These are phyloP conservation scores for Lactarius sp. DNA, from an alignment of 768 basidiomycete species.

Conservation along the genomic window DNA sequence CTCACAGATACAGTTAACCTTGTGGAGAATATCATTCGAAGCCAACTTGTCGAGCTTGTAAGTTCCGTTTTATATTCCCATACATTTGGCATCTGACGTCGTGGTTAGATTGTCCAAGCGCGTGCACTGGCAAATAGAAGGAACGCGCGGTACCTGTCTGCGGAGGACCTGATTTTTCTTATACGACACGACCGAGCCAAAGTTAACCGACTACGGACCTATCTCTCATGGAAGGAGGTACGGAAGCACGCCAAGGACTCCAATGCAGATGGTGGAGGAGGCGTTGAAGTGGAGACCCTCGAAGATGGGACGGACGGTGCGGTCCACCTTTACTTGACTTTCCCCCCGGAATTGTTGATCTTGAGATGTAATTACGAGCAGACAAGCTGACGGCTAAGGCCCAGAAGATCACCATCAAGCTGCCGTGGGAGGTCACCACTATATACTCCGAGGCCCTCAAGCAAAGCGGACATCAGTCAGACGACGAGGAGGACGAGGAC, in stretches of 20 bases:
- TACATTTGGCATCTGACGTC: not conserved
- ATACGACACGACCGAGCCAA: conserved; percentile 92
- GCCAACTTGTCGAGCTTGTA: conserved; percentile 89
- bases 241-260: conserved; percentile 92
- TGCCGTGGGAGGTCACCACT: conserved; percentile 93
- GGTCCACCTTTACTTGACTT: conserved; percentile 24
- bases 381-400: conserved; percentile 80
- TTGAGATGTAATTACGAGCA: conserved; percentile 29
- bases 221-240: conserved; percentile 96
- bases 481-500: conserved; percentile 94
- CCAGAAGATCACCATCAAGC: conserved; percentile 89
- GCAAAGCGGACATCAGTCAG: conserved; percentile 49
- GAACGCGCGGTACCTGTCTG: conserved; percentile 78
- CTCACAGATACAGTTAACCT: conserved; percentile 82
- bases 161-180: conserved; percentile 95
- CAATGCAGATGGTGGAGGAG: conserved; percentile 74
- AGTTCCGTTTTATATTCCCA: not conserved
- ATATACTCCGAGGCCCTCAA: conserved; percentile 82
- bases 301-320: conserved; percentile 81
- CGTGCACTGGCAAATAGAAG: conserved; percentile 77
- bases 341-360: conserved; percentile 6
- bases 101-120: conserved; percentile 77
- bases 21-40: conserved; percentile 91
- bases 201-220: conserved; percentile 88
- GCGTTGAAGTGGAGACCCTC: conserved; percentile 74